phyloP scores from a whole-genome alignment of 306 rosid species.

The Luffa acutangula region DNA sequence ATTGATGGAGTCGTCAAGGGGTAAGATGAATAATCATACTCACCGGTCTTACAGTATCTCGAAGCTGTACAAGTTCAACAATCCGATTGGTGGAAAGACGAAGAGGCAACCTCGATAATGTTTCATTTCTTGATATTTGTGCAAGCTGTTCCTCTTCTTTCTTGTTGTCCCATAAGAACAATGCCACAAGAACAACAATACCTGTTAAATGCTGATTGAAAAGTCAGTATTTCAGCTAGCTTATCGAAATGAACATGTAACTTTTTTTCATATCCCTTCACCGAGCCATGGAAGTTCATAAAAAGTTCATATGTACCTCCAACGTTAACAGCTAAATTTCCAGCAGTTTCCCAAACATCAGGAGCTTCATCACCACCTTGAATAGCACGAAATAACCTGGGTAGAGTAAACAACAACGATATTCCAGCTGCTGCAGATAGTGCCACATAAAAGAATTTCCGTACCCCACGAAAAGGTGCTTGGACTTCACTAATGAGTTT shows the following conservation, averaged over 20 bases:
- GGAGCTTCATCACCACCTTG: constrained; percentile 79
- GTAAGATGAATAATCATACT: constrained; percentile 23
- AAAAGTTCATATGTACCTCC: constrained; percentile 48
- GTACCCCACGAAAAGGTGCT: constrained; percentile 93
- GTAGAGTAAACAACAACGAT: constrained; percentile 58
- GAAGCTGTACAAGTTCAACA: constrained; percentile 94
- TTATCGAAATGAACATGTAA: not conserved
- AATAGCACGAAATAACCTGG: constrained; percentile 59
- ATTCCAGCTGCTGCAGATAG: constrained; percentile 89
- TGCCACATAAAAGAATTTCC: constrained; percentile 80
- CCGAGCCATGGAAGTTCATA: constrained; percentile 6
- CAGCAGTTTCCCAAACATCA: constrained; percentile 68
- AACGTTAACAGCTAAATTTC: constrained; percentile 80
- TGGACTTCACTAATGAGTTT: constrained; percentile 98
- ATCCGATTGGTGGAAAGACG: constrained; percentile 92
- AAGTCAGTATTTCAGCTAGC: constrained; percentile 28
- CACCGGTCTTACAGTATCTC: constrained; percentile 87
- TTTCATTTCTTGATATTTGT: constrained; percentile 78
- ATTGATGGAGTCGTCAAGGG: not conserved
- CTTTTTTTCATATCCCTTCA: not conserved
- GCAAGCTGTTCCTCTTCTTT: constrained; percentile 92
- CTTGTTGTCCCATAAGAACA: constrained; percentile 91
- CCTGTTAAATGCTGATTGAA: constrained; percentile 73
- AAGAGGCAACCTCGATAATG: constrained; percentile 82
- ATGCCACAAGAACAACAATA: constrained; percentile 57